Base-by-base conservation (phyloP, 768 basidiomycete genomes). In the Leccinum pellstonianum region DNA sequence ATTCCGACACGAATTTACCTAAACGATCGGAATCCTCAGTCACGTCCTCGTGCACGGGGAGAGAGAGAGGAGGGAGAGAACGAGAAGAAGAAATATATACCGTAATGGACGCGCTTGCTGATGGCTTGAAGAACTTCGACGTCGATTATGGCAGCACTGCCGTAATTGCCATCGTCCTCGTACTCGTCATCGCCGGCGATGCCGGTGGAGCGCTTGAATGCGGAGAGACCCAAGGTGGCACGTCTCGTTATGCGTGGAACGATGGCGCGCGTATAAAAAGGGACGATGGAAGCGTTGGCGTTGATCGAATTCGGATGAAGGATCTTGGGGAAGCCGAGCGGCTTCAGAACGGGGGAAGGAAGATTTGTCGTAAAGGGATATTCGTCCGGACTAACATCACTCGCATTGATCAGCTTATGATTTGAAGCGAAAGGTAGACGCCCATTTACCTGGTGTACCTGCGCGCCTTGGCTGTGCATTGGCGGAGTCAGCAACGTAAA, bases 1-100 rank as follows among this genome's bases (percentile, higher is more conserved):
- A 91, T 76, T 99, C 97, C 5, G 95, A 94, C 5, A 99, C 97
- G 72, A 99, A 99, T 81, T 98, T 98, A 58, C 97, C 96, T 99
- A 70, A 9, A 62, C 9, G 29, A 12, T n/a, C 10, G 8, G 14
- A 37, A 31, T 3, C 21, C 29, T 60, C 54, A 66, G 63, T 21
- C 48, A 19, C 54, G 29, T 48, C 21, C 17, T 37, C 52, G 52
- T n/a, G 53, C 25, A 14, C 15, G 31, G 4, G 4, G 23, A 21
- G 7, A 25, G n/a, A 7, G 25, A 58, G 50, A 43, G 41, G 37
- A 8, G 15, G 9, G 11, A 37, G 52, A 83, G 35, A 43, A 43
- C 41, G 41, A 43, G n/a, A 43, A 19, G 17, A 19, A 46, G 35
- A 35, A 35, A 35, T 35, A 48, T 83, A 55, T 64, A 95, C 97